Conservation (phyloP, 2,329 filamentous ascomycete genomes). For the Pseudopyricularia cyperi region DNA sequence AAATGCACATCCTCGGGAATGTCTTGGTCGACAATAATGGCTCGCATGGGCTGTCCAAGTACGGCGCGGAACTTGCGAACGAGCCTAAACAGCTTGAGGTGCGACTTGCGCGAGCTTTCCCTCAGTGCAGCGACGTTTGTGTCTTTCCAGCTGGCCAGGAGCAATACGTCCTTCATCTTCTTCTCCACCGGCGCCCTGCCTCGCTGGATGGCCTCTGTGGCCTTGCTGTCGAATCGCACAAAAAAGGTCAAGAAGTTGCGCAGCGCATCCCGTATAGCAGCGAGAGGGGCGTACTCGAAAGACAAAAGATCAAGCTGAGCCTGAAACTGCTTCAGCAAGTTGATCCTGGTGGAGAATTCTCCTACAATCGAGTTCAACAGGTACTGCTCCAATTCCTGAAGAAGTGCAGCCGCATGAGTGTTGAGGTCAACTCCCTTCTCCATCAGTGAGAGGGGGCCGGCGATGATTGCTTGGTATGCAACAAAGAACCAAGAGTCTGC, state of each 20-base stretch:
- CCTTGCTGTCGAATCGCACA: slow-evolving; percentile 52
- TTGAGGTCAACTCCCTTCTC: slow-evolving; percentile 45
- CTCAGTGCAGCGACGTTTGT: slow-evolving; percentile 83
- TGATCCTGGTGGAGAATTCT: slow-evolving; percentile 62
- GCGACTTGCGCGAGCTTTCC: slow-evolving; percentile 81
- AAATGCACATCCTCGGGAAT: slow-evolving; percentile 35
- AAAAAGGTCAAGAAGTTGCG: slow-evolving; percentile 69
- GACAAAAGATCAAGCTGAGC: slow-evolving; percentile 52
- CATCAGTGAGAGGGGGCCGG: slow-evolving; percentile 54
- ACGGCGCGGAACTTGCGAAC: slow-evolving; percentile 80
- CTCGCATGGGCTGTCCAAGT: slow-evolving; percentile 62
- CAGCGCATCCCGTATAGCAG: slow-evolving; percentile 49
- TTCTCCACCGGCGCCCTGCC: slow-evolving; percentile 73
- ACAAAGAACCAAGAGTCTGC: slow-evolving; percentile 94
- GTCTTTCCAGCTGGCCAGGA: slow-evolving; percentile 94
- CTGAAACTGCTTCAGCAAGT: slow-evolving; percentile 51
- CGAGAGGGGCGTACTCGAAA: slow-evolving; percentile 44
- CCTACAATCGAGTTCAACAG: slow-evolving; percentile 68
- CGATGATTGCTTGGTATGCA: slow-evolving; percentile 80
- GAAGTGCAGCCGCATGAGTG: slow-evolving; percentile 52
- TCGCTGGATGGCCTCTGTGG: slow-evolving; percentile 50
- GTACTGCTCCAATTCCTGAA: slow-evolving; percentile 69
- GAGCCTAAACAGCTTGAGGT: slow-evolving; percentile 82
- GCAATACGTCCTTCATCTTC: slow-evolving; percentile 82
- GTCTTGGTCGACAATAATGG: slow-evolving; percentile 41